phyloP scores from a whole-genome alignment of 176 grass and related monocot species.

The Eragrostis nindensis region DNA sequence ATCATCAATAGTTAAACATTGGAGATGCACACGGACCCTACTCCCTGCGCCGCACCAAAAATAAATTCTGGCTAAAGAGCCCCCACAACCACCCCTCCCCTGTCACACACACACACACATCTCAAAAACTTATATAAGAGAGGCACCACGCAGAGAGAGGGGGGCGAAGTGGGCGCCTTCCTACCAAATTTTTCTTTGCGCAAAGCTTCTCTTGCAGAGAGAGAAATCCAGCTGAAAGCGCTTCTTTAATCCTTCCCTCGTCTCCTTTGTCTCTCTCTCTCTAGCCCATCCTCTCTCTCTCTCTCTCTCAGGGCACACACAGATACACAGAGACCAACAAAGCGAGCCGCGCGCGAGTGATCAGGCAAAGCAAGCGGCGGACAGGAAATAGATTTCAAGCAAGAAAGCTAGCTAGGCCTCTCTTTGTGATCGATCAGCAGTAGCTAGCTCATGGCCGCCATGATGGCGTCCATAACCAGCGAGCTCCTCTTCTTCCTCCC shows the following conservation, averaged over 20 bases:
- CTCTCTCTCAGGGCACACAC: neutral
- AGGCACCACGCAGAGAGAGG: slow-evolving; percentile 22
- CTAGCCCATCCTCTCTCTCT: neutral
- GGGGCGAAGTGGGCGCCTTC: slow-evolving; percentile 44
- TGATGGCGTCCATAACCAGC: slow-evolving; percentile 62
- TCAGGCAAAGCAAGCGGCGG: slow-evolving; percentile 19
- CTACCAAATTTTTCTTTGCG: slow-evolving; percentile 33
- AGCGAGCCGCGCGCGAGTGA: slow-evolving; percentile 8
- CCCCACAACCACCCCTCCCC: slow-evolving; percentile 41
- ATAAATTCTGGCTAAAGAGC: slow-evolving; percentile 30
- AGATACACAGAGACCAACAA: slow-evolving; percentile 27
- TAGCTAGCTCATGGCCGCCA: slow-evolving; percentile 49
- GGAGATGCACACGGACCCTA: slow-evolving; percentile 28
- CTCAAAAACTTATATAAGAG: slow-evolving; percentile 66
- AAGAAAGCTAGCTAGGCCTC: too few species aligned
- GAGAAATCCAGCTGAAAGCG: slow-evolving; percentile 47
- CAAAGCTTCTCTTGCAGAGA: slow-evolving; percentile 40
- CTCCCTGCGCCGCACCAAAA: slow-evolving; percentile 45
- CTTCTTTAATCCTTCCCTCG: slow-evolving; percentile 29
- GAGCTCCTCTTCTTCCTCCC: slow-evolving; percentile 75
- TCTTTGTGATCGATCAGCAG: too few species aligned
- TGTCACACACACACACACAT: slow-evolving; percentile 41
- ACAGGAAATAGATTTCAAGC: slow-evolving; percentile 41
- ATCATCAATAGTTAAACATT: neutral
- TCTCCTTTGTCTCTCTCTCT: slow-evolving; percentile 4